Evolutionary conservation across 2,329 filamentous ascomycete species (phyloP), one percentile per base, ranked within the genome.

Genomic region (Aspergillus tanneri): DNA sequence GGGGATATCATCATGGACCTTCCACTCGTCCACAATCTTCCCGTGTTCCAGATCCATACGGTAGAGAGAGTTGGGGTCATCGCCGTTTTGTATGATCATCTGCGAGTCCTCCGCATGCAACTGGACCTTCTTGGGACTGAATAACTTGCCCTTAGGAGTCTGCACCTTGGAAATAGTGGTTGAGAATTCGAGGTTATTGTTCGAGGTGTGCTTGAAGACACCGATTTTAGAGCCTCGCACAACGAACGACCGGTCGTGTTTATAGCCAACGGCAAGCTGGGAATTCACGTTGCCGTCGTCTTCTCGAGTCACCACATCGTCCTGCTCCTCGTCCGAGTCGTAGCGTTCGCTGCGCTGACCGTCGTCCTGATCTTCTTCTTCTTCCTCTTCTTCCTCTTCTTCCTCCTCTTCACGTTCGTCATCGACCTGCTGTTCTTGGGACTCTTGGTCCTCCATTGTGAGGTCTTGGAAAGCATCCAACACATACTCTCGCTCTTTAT

Each of bases 21-120:
- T 96, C 93, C 93, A 99, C 71, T 99, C 93, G 64, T 99, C 93
- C 2, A 97, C 90, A 27, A 99, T 88, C 74, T 96, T 97, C 58
- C 93, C 93, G 60, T 95, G 95, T 69, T 99, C 92, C 36, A 99
- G 79, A 72, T 99, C 93, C 93, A 99, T 97, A 37, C 89, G 88
- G 69, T 91, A 99, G 1, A 99, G 80, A 43, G 89, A 90, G 74
- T 96, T 92, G 1, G 92, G 89, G 56, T 97, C 87, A 43, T 85
- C 73, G 21, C 69, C 77, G 60, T 95, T 91, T 68, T 96, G 91
- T 49, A 96, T 72, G 52, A 96, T 88, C 81, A 96, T 85, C 64
- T 95, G 90, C 37, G 84, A 81, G 72, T 96, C 91, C 68, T 93
- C 89, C 23, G 88, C 87, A 65, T 96, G 91, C 39, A 96, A 78